These are phyloP conservation scores for Salix suchowensis DNA, from an alignment of 345 rosid genomes.

Conservation along the genomic window DNA sequence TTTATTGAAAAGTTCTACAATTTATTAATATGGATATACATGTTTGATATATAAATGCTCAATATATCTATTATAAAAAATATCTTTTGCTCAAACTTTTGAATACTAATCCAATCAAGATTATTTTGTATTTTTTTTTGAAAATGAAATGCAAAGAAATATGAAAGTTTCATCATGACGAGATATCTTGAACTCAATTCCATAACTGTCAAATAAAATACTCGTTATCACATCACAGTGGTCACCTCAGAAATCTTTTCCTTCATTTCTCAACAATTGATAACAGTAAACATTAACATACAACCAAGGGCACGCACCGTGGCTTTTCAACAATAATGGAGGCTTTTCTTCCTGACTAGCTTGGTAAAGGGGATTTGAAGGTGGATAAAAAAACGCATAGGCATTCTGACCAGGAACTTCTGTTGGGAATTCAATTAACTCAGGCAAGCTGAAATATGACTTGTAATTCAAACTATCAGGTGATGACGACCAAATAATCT, in stretches of 20 bases:
- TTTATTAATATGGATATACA: background rate
- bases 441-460: conserved; percentile 72
- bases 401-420: conserved; percentile 78
- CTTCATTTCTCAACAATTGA: background rate
- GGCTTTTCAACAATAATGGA: conserved; percentile 80
- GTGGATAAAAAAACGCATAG: conserved; percentile 84
- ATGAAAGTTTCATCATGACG: background rate
- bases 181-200: background rate
- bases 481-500: conserved; percentile 83
- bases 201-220: too few species aligned
- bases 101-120: background rate
- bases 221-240: too few species aligned
- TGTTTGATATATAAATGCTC: background rate
- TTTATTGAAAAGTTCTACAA: background rate
- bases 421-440: conserved; percentile 87
- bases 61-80: background rate
- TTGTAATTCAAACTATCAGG: conserved; percentile 61
- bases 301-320: conserved; percentile 48
- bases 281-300: background rate
- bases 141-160: background rate
- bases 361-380: conserved; percentile 60
- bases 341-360: conserved; percentile 75
- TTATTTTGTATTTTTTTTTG: background rate
- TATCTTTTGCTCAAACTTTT: background rate
- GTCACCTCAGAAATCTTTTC: background rate